Evolutionary conservation across 768 basidiomycete genomes (phyloP).

Genomic region (Dioszegia hungarica): DNA sequence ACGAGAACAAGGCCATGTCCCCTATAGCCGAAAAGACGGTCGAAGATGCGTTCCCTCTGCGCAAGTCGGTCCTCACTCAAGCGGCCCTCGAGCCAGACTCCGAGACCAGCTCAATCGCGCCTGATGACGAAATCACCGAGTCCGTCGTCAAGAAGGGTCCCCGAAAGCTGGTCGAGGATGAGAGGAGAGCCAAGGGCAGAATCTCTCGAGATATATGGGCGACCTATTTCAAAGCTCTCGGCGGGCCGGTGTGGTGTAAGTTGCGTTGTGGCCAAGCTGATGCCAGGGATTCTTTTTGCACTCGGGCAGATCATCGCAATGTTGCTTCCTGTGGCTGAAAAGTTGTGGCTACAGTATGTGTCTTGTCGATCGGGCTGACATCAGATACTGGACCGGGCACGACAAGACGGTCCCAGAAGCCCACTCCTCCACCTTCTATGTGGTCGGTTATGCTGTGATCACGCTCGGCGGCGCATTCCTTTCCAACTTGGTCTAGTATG

Average conservation of each 20-base stretch:
- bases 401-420: slow-evolving; percentile 46
- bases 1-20: slow-evolving; percentile 39
- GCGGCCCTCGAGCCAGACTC: slow-evolving; percentile 53
- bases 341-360: slow-evolving; percentile 58
- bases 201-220: slow-evolving; percentile 66
- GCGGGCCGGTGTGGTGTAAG: slow-evolving; percentile 40
- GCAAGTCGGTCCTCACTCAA: no score
- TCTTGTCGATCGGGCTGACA: not conserved
- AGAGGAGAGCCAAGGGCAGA: slow-evolving; percentile 66
- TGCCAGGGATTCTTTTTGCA: slow-evolving; percentile 55
- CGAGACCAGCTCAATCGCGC: slow-evolving; percentile 51
- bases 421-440: slow-evolving; percentile 58
- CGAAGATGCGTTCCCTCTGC: slow-evolving; percentile 17
- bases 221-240: slow-evolving; percentile 53
- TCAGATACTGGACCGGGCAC: slow-evolving; percentile 56
- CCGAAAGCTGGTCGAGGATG: slow-evolving; percentile 73
- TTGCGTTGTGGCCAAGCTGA: not conserved
- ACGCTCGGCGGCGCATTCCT: slow-evolving; percentile 64
- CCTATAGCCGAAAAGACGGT: slow-evolving; percentile 12
- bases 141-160: slow-evolving; percentile 56
- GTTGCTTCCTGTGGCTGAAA: slow-evolving; percentile 63
- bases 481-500: slow-evolving; percentile 31
- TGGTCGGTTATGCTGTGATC: slow-evolving; percentile 66
- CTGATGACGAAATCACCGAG: slow-evolving; percentile 44
- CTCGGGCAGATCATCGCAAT: slow-evolving; percentile 58